Percentiles rank a stretch among this genome's conserved stretches.
These are phyloP conservation scores for Sporothrix globosa DNA, from an alignment of 2,329 filamentous ascomycete species.

Conservation along the genomic window DNA sequence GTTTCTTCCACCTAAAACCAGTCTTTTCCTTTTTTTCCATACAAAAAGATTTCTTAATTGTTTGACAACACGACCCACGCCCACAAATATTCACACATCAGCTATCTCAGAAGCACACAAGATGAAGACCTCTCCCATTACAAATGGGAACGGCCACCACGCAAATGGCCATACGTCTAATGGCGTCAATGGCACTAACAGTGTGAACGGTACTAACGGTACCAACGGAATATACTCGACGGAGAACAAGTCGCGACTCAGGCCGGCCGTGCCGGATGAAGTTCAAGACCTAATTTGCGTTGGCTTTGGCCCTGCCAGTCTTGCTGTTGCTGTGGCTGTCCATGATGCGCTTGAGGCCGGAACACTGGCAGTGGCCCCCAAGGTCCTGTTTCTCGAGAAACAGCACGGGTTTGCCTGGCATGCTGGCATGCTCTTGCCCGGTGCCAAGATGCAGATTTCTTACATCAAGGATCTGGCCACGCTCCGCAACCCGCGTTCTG, in stretches of 20 bases:
- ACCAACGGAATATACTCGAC: slow-evolving; percentile 17
- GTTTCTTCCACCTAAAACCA: not conserved
- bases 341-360: slow-evolving; percentile 72
- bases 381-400: slow-evolving; percentile 85
- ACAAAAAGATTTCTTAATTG: not conserved
- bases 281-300: slow-evolving; percentile 86
- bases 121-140: not conserved
- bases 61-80: not conserved
- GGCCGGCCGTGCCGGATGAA: slow-evolving; percentile 51
- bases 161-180: slow-evolving; percentile 14
- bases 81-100: not conserved
- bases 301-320: slow-evolving; percentile 88
- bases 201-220: not conserved
- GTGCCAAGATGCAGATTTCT: slow-evolving; percentile 95
- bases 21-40: not conserved
- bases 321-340: slow-evolving; percentile 86
- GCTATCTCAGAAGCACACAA: not conserved
- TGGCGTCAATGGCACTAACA: not conserved
- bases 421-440: slow-evolving; percentile 89
- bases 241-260: slow-evolving; percentile 26
- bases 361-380: slow-evolving; percentile 57
- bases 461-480: slow-evolving; percentile 96
- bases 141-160: not conserved
- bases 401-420: slow-evolving; percentile 88
- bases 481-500: slow-evolving; percentile 80